Evolutionary conservation across 345 rosid genomes (phyloP).

Genomic region (Laguncularia racemosa): DNA sequence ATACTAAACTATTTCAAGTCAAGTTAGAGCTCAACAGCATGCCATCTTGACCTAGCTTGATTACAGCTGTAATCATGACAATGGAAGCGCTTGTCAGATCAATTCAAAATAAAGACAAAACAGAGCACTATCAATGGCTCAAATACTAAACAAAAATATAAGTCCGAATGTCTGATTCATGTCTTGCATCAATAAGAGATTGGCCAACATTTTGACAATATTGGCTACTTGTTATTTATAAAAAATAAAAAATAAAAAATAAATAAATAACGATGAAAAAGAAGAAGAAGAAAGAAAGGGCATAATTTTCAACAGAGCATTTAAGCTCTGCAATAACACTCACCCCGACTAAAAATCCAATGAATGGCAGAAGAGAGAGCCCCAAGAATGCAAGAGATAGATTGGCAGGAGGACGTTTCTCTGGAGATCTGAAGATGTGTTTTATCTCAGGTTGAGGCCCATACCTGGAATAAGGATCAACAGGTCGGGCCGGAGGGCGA

Average conservation of each 20-base stretch:
- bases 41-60: no score
- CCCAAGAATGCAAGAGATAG: slow-evolving; percentile 85
- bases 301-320: not conserved
- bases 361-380: slow-evolving; percentile 57
- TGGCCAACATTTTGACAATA: not conserved
- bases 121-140: no score
- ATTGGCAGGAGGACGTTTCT: slow-evolving; percentile 74
- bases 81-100: no score
- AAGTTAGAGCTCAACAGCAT: no score
- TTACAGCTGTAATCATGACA: no score
- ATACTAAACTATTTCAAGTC: no score
- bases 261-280: not conserved
- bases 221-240: no score
- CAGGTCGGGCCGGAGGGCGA: slow-evolving; percentile 54
- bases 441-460: slow-evolving; percentile 84
- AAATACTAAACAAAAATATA: no score
- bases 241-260: no score
- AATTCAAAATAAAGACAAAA: no score
- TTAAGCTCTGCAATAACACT: slow-evolving; percentile 21
- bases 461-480: slow-evolving; percentile 62
- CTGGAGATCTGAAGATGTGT: slow-evolving; percentile 85
- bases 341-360: slow-evolving; percentile 87
- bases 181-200: no score
- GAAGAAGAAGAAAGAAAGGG: not conserved
- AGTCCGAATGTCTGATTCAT: no score